These are phyloP conservation scores for Peltaster fructicola DNA, from an alignment of 2,329 filamentous ascomycete species.

Conservation along the genomic window DNA sequence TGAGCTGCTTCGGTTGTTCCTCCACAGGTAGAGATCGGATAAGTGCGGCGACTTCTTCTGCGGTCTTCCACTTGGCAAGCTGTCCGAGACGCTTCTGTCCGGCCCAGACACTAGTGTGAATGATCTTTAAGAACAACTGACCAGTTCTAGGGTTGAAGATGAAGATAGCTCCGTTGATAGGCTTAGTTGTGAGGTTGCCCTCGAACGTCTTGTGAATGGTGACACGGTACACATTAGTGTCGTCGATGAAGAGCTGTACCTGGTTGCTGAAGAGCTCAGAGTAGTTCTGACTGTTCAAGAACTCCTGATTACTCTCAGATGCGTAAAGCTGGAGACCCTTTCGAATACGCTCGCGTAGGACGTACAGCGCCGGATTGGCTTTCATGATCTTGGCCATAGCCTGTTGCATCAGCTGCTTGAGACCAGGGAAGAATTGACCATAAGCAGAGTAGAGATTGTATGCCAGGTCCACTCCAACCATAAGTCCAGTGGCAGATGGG, in stretches of 20 bases:
- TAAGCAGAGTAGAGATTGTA: constrained; percentile 98
- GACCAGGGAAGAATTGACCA: constrained; percentile 93
- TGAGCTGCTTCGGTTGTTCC: constrained; percentile 96
- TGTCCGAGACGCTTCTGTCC: constrained; percentile 98
- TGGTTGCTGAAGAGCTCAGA: constrained; percentile 98
- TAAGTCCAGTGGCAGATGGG: constrained; percentile 85
- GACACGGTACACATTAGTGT: constrained; percentile 97
- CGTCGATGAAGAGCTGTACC: constrained; percentile 96
- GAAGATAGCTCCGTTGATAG: constrained; percentile 98
- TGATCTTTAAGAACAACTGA: constrained; percentile 96
- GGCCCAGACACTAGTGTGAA: constrained; percentile 97
- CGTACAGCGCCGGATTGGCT: constrained; percentile 90
- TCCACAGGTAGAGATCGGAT: constrained; percentile 92
- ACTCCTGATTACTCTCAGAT: constrained; percentile 97
- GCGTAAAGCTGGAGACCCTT: constrained; percentile 97
- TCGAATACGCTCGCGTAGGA: constrained; percentile 89
- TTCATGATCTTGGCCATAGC: constrained; percentile 99
- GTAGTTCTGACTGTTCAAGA: constrained; percentile 98
- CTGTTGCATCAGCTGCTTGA: constrained; percentile 90
- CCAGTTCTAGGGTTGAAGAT: constrained; percentile 99
- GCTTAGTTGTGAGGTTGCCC: constrained; percentile 96
- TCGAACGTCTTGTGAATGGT: constrained; percentile 99
- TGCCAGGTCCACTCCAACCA: constrained; percentile 93
- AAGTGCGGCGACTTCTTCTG: constrained; percentile 94
- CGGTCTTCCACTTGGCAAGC: constrained; percentile 97